Conservation (phyloP, 768 basidiomycete genomes). For the Pilatotrama ljubarskyi region DNA sequence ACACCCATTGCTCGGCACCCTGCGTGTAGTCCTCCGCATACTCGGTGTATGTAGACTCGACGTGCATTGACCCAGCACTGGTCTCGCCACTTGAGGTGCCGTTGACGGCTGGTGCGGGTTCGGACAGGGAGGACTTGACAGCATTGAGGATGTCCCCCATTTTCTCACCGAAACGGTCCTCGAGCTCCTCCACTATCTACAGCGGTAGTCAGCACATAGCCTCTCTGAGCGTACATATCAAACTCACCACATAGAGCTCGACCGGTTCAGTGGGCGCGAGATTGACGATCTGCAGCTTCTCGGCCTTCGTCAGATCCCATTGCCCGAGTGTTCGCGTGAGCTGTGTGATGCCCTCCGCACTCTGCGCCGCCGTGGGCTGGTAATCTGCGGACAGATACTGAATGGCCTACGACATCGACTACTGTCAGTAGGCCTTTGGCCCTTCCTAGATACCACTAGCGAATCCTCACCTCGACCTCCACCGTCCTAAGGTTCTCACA, state of each 20-base stretch:
- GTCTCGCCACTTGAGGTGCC: neutral
- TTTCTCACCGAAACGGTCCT: slow-evolving; percentile 72
- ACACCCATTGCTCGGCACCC: slow-evolving; percentile 38
- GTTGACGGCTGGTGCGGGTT: neutral
- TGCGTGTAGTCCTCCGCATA: slow-evolving; percentile 20
- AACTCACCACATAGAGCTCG: slow-evolving; percentile 84
- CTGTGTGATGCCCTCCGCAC: slow-evolving; percentile 57
- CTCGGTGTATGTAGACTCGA: slow-evolving; percentile 14
- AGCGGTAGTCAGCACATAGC: neutral
- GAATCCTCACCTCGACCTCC: slow-evolving; percentile 69
- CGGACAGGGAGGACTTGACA: slow-evolving; percentile 49
- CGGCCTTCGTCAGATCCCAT: slow-evolving; percentile 81
- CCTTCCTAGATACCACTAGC: neutral
- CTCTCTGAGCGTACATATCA: too few relatives aligned
- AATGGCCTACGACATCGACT: slow-evolving; percentile 63
- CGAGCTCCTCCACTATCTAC: slow-evolving; percentile 92
- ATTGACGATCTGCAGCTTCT: slow-evolving; percentile 92
- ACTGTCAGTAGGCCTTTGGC: slow-evolving; percentile 13
- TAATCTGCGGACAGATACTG: slow-evolving; percentile 77
- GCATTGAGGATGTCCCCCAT: slow-evolving; percentile 65
- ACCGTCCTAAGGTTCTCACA: slow-evolving; percentile 83
- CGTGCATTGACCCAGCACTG: slow-evolving; percentile 3
- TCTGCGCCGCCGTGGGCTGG: slow-evolving; percentile 69
- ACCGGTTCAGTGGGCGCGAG: slow-evolving; percentile 79
- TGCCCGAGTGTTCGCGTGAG: slow-evolving; percentile 68